These are phyloP conservation scores for Phaeoacremonium minimum DNA, from an alignment of 2,329 filamentous ascomycete genomes.

Conservation along the genomic window DNA sequence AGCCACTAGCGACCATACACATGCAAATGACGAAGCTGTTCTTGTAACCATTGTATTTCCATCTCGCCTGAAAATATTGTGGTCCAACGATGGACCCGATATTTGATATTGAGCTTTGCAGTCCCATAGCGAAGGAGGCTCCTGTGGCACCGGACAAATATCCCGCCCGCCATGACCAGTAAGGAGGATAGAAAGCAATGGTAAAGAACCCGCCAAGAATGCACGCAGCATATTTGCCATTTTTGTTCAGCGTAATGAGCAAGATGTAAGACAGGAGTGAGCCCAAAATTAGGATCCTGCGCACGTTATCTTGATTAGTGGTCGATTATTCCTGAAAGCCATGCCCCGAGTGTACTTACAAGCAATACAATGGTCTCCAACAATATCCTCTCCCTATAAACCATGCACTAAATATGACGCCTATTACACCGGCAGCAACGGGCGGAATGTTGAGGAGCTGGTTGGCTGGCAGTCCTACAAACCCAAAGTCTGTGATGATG, in stretches of 20 bases:
- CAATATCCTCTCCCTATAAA: slow-evolving; percentile 1
- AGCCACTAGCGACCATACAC: not conserved
- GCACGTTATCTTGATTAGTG: no score
- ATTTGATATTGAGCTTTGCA: slow-evolving; percentile 36
- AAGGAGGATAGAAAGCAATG: slow-evolving; percentile 35
- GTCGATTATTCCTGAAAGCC: no score
- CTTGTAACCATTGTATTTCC: slow-evolving; percentile 27
- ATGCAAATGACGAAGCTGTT: slow-evolving; percentile 5
- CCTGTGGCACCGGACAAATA: slow-evolving; percentile 35
- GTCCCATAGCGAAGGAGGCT: slow-evolving; percentile 36
- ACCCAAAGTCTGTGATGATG: slow-evolving; percentile 34
- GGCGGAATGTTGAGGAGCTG: slow-evolving; percentile 41
- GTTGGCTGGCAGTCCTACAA: slow-evolving; percentile 33
- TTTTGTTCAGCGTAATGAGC: slow-evolving; percentile 29
- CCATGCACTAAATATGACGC: slow-evolving; percentile 14
- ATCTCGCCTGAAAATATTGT: slow-evolving; percentile 35
- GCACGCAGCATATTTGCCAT: slow-evolving; percentile 38
- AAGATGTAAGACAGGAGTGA: slow-evolving; percentile 32
- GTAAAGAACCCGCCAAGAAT: slow-evolving; percentile 39
- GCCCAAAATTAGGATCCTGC: slow-evolving; percentile 12
- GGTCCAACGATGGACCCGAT: slow-evolving; percentile 38
- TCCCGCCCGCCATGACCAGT: slow-evolving; percentile 39
- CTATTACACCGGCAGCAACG: slow-evolving; percentile 32
- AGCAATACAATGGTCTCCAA: not conserved
- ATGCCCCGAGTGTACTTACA: slow-evolving; percentile 2